Evolutionary conservation across 2,329 filamentous ascomycete genomes (phyloP), one percentile per base, ranked within the genome.

Genomic region (Ceratocystis papillata): DNA sequence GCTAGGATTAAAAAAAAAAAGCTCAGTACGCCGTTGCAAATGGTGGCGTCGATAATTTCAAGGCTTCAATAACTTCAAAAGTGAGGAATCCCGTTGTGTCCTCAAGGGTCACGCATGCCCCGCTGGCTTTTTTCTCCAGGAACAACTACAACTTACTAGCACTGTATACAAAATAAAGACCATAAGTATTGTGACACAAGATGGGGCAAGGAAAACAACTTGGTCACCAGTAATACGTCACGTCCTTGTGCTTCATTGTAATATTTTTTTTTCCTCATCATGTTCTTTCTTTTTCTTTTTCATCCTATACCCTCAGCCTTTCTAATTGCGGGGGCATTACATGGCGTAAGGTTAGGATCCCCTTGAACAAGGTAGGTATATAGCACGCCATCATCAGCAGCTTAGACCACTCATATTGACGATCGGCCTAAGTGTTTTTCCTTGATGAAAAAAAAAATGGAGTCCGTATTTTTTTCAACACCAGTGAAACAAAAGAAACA

Each of bases 391-490:
- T 64, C 28, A 65, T 65, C 53, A 12, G 30, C 10, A 46, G 37
- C 41, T 30, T n/a, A 33, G 37, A 41, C 37, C 37, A 30, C 7
- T 30, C n/a, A 46, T 60, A 15, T 5, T 50, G 53, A 48, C 48
- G 53, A 48, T 45, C 10, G 17, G 48, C 25, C 45, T 33, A 60
- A 63, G 28, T 53, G 25, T 28, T 64, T 20, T 50, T n/a, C 41
- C 17, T 30, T 65, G 53, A 46, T 57, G 28, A 59, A 55, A 25
- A 55, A n/a, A 64, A 55, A 45, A 55, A 64, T 55, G 22, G 41
- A 61, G 63, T 46, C 62, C 50, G 53, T 61, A 53, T 53, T 67
- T 67, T 64, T 67, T 67, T 64, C 62, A 61, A 63, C 63, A 64
- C 62, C 28, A 44, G 57, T 53, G 59, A 57, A 67, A 17, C 62